phyloP scores from a whole-genome alignment of 441 rosid genomes.

The Viola pubescens region DNA sequence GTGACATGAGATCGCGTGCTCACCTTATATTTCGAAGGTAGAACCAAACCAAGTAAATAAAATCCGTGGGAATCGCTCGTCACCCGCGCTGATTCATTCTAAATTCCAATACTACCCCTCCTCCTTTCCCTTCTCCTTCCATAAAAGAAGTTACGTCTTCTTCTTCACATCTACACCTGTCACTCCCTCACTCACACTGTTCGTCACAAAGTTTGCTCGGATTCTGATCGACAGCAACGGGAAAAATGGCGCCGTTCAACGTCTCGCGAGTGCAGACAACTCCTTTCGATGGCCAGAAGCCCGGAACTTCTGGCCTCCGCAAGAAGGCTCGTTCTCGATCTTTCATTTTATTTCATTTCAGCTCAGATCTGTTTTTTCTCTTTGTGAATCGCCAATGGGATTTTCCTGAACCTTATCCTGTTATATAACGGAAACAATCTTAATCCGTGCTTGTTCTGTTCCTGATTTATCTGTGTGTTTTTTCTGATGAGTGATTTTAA shows the following conservation, averaged over 20 bases:
- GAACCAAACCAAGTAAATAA: too few relatives aligned
- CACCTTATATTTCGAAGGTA: too few relatives aligned
- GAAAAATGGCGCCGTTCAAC: slow-evolving; percentile 53
- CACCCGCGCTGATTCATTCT: too few relatives aligned
- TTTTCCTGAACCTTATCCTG: not conserved
- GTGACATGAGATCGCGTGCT: too few relatives aligned
- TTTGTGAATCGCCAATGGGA: not conserved
- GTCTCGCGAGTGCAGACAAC: slow-evolving; percentile 48
- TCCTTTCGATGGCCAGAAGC: slow-evolving; percentile 88
- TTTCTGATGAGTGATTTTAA: not conserved
- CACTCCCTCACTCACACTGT: too few relatives aligned
- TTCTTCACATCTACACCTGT: too few relatives aligned
- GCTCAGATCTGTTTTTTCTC: not conserved
- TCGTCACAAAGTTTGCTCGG: too few relatives aligned
- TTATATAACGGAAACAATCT: not conserved
- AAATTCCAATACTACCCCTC: too few relatives aligned
- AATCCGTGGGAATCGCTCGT: too few relatives aligned
- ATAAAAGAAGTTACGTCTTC: too few relatives aligned
- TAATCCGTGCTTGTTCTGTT: slow-evolving; percentile 1
- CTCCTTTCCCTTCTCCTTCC: too few relatives aligned
- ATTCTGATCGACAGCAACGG: not conserved
- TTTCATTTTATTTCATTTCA: not conserved
- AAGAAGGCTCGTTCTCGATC: slow-evolving; percentile 56
- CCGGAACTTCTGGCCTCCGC: slow-evolving; percentile 97
- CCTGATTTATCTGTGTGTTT: not conserved